Conservation (phyloP, 1,139 yeast species). For the Protomyces macrosporus region DNA sequence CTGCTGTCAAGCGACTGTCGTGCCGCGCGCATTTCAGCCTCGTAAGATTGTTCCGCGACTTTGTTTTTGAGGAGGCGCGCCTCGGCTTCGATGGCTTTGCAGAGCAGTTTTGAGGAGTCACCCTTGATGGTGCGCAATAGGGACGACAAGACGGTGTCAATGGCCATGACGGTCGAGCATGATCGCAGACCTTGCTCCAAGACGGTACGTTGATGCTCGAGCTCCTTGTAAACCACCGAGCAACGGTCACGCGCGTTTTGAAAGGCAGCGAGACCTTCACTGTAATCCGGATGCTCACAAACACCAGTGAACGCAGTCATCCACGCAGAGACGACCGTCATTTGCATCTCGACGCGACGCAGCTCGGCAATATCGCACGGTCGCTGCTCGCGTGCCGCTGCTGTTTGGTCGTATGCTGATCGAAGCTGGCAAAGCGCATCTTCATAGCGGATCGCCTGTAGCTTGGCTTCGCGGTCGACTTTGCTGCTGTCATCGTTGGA, state of each 20-base stretch:
- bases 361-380: conserved; percentile 10
- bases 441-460: conserved; percentile 14
- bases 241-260: conserved; percentile 5
- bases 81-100: conserved; percentile 23
- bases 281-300: conserved; percentile 3
- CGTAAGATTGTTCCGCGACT: conserved; percentile 10
- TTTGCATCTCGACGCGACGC: conserved; percentile 5
- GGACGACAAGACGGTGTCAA: conserved; percentile 13
- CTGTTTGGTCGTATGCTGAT: conserved; percentile 11
- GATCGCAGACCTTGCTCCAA: conserved; percentile 16
- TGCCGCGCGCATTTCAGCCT: conserved; percentile 12
- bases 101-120: conserved; percentile 3
- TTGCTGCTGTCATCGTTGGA: conserved; percentile 10
- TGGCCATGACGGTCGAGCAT: conserved; percentile 19
- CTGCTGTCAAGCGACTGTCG: background rate
- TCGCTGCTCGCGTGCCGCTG: conserved; percentile 3
- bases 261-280: conserved; percentile 12
- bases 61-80: conserved; percentile 6
- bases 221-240: background rate
- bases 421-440: conserved; percentile 14
- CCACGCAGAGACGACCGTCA: conserved; percentile 11
- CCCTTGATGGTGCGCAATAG: conserved; percentile 19
- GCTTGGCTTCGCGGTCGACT: conserved; percentile 12
- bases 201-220: conserved; percentile 10
- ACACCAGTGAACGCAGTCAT: conserved; percentile 8